A percentile compares a stretch with the other conserved stretches of the same genome.
phyloP scores from a whole-genome alignment of 2,329 filamentous ascomycete genomes.

The Botrytis tulipae region DNA sequence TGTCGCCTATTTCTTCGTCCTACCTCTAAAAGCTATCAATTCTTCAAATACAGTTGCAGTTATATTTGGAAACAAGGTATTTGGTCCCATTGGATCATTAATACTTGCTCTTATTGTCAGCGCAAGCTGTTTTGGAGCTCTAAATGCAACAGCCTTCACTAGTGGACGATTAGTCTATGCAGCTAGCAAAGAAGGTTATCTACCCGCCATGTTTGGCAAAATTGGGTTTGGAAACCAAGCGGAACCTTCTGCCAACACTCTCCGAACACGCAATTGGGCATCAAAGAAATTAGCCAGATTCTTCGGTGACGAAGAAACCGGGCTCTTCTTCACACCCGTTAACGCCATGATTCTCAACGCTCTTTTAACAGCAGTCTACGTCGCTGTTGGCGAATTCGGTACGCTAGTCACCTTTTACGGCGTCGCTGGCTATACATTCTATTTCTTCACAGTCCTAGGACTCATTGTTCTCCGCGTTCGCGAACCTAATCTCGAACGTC shows the following conservation, averaged over 20 bases:
- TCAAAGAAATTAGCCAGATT: slow-evolving; percentile 58
- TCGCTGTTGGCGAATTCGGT: slow-evolving; percentile 83
- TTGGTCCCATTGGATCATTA: slow-evolving; percentile 78
- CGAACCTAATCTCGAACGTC: slow-evolving; percentile 83
- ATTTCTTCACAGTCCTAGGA: slow-evolving; percentile 91
- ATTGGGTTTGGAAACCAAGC: slow-evolving; percentile 64
- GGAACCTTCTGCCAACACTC: slow-evolving; percentile 43
- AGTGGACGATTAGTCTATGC: slow-evolving; percentile 89
- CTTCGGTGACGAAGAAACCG: slow-evolving; percentile 73
- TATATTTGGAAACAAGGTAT: slow-evolving; percentile 85
- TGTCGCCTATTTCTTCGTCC: slow-evolving; percentile 88
- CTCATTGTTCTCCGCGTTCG: slow-evolving; percentile 85
- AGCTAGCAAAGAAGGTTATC: slow-evolving; percentile 91
- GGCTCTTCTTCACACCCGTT: slow-evolving; percentile 91
- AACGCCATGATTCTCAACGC: slow-evolving; percentile 85
- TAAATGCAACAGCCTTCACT: slow-evolving; percentile 94
- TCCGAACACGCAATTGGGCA: slow-evolving; percentile 54
- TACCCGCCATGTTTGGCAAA: slow-evolving; percentile 78
- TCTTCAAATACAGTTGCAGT: slow-evolving; percentile 94
- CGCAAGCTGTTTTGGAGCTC: slow-evolving; percentile 87
- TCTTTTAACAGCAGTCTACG: slow-evolving; percentile 70
- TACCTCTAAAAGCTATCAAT: slow-evolving; percentile 77
- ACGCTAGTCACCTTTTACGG: slow-evolving; percentile 96
- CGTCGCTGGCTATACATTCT: slow-evolving; percentile 95
- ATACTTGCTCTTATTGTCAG: slow-evolving; percentile 86